Evolutionary conservation across 1,139 yeast species (phyloP).

Genomic region (Yarrowia galli): DNA sequence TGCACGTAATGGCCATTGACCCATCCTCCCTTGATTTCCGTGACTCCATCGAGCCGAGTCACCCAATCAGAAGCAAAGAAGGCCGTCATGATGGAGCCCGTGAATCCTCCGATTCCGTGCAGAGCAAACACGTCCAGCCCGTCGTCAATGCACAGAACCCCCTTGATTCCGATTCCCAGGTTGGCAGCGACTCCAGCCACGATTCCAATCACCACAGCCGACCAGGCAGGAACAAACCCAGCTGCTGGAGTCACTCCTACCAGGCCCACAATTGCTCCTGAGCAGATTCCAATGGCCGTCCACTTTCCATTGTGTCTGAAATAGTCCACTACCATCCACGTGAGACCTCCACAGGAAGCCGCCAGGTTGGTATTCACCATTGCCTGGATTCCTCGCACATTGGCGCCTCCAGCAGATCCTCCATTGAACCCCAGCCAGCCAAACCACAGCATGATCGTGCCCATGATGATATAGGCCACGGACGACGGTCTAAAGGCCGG

Average conservation of each 20-base stretch:
- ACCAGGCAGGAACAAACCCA: slow-evolving; percentile 52
- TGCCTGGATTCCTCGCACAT: slow-evolving; percentile 56
- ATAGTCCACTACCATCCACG: slow-evolving; percentile 50
- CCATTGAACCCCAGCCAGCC: slow-evolving; percentile 95
- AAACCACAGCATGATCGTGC: slow-evolving; percentile 64
- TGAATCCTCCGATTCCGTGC: slow-evolving; percentile 51
- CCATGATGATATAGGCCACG: slow-evolving; percentile 56
- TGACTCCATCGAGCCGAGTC: slow-evolving; percentile 66
- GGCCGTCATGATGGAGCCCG: slow-evolving; percentile 52
- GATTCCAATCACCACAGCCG: slow-evolving; percentile 50
- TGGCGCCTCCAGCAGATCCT: slow-evolving; percentile 72
- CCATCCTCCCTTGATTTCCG: slow-evolving; percentile 86
- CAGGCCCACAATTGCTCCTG: slow-evolving; percentile 54
- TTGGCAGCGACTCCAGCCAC: slow-evolving; percentile 51
- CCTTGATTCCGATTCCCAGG: slow-evolving; percentile 52
- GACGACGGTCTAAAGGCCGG: slow-evolving; percentile 49
- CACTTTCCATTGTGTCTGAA: slow-evolving; percentile 46
- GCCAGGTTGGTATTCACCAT: slow-evolving; percentile 49
- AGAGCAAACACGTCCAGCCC: slow-evolving; percentile 52
- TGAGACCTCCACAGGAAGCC: slow-evolving; percentile 50
- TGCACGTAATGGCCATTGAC: slow-evolving; percentile 86
- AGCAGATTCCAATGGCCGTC: slow-evolving; percentile 53
- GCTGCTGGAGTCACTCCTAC: slow-evolving; percentile 55
- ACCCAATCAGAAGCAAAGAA: slow-evolving; percentile 46
- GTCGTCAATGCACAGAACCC: slow-evolving; percentile 51